Evolutionary conservation across 345 rosid species (phyloP).

Genomic region (Citrus cavaleriei): DNA sequence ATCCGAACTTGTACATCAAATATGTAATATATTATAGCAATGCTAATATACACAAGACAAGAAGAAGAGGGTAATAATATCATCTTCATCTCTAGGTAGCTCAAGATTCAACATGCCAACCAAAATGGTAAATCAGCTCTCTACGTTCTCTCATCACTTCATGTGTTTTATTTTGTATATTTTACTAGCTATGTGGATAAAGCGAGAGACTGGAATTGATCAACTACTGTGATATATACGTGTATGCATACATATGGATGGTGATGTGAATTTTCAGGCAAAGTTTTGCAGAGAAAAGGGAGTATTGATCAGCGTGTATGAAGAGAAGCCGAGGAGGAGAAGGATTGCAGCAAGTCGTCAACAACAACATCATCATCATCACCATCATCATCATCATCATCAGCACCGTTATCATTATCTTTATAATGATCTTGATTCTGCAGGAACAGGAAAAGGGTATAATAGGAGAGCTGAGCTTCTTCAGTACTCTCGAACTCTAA

Average conservation of each 20-base stretch:
- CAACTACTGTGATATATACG: neutral
- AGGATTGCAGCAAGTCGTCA: slow-evolving; percentile 5
- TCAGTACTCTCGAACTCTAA: slow-evolving; percentile 31
- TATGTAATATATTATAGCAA: too few relatives aligned
- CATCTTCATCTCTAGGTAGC: neutral
- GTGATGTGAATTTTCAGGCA: slow-evolving; percentile 29
- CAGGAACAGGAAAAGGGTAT: slow-evolving; percentile 28
- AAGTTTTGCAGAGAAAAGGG: slow-evolving; percentile 23
- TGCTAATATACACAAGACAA: neutral
- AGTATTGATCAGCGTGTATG: slow-evolving; percentile 36
- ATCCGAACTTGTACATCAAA: too few relatives aligned
- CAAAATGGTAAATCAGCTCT: slow-evolving; percentile 20
- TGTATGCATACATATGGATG: neutral
- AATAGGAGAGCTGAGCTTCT: slow-evolving; percentile 51
- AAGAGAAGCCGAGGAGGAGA: slow-evolving; percentile 35
- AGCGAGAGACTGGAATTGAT: neutral
- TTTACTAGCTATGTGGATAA: neutral
- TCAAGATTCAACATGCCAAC: slow-evolving; percentile 12
- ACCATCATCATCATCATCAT: neutral
- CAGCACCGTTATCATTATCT: slow-evolving; percentile 11
- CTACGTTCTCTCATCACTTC: neutral
- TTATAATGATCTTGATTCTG: neutral
- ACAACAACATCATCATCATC: neutral
- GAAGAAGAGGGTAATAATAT: neutral
- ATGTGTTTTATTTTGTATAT: neutral